Conservation (phyloP, 2,329 filamentous ascomycete species). For the Cercospora zeae-maydis region DNA sequence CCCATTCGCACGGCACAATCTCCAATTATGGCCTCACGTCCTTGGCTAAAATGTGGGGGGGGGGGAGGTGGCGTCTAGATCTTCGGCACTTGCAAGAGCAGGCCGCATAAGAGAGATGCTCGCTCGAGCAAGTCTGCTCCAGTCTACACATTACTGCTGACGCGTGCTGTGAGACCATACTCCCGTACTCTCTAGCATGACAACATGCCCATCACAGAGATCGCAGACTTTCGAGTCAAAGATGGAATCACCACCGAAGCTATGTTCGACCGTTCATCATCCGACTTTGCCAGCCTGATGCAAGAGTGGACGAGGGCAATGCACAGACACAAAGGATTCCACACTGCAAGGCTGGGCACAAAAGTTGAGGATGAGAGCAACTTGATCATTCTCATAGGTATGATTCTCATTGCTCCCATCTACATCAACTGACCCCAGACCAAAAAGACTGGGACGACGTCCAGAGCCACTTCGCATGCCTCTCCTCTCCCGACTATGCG, state of each 20-base stretch:
- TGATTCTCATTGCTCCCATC: background rate
- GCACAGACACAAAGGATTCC: background rate
- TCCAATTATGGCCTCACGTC: background rate
- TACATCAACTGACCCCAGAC: background rate
- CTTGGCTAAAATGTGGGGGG: background rate
- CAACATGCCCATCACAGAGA: background rate
- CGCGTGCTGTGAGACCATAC: background rate
- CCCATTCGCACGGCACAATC: background rate
- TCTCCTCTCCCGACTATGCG: slow-evolving; percentile 3
- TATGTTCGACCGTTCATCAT: background rate
- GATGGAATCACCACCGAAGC: background rate
- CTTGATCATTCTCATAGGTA: background rate
- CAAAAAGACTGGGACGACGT: slow-evolving; percentile 9
- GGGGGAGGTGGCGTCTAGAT: background rate
- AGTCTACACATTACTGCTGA: background rate
- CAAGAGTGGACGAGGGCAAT: background rate
- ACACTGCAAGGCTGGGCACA: background rate
- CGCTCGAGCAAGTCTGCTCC: too few relatives aligned
- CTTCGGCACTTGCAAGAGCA: background rate
- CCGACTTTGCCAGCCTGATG: background rate
- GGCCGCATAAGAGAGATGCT: background rate
- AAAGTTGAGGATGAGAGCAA: background rate
- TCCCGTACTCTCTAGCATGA: background rate
- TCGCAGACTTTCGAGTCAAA: background rate
- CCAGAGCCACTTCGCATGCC: slow-evolving; percentile 5